Evolutionary conservation across 306 rosid species (phyloP).

Genomic region (Lathyrus oleraceus): DNA sequence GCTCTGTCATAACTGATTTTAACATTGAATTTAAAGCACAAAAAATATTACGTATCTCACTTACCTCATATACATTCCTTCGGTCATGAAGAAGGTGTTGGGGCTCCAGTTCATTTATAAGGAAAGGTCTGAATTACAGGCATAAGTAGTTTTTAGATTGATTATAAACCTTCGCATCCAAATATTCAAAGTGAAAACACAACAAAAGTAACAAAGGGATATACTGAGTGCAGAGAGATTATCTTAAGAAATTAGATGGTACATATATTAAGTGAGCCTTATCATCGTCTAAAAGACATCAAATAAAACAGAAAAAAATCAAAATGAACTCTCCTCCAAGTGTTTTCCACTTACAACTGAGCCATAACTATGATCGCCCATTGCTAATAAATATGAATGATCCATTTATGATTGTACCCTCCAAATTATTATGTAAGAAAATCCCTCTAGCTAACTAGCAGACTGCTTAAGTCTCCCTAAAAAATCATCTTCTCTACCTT

Average conservation of each 20-base stretch:
- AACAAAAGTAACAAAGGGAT: conserved; percentile 6
- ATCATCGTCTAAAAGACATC: background rate
- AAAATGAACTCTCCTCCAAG: background rate
- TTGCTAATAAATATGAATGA: background rate
- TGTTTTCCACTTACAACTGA: background rate
- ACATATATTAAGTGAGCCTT: conserved; percentile 7
- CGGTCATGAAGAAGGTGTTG: conserved; percentile 98
- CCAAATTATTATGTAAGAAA: background rate
- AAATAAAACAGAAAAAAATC: background rate
- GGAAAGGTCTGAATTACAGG: conserved; percentile 77
- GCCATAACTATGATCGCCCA: background rate
- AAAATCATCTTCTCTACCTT: background rate
- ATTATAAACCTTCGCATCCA: conserved; percentile 32
- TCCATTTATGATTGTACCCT: background rate
- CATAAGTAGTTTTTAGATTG: conserved; percentile 40
- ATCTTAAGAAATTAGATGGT: conserved; percentile 2
- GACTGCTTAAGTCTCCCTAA: background rate
- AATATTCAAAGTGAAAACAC: conserved; percentile 28
- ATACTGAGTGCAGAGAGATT: conserved; percentile 20
- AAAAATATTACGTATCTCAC: conserved; percentile 9
- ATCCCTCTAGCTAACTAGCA: background rate
- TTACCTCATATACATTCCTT: conserved; percentile 91
- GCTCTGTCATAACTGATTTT: background rate
- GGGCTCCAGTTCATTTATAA: conserved; percentile 87
- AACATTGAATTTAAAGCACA: conserved; percentile 11